A percentile compares a stretch with the other conserved stretches of the same genome.
Conservation (phyloP, 2,329 filamentous ascomycete genomes). For the Fusarium incarnatum region DNA sequence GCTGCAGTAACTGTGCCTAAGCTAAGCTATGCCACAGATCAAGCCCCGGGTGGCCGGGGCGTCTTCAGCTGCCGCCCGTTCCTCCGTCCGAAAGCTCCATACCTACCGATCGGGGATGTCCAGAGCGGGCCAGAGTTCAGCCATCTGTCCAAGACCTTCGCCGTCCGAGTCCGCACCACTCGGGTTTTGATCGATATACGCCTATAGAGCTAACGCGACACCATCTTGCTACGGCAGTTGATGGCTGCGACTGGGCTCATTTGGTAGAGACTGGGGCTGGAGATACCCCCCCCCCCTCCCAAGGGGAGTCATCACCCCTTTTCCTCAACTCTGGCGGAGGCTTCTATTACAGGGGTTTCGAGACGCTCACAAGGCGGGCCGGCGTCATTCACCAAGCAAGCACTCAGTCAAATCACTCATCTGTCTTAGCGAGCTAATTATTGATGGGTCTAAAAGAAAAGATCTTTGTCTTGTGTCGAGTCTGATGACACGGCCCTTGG, state of each 20-base stretch:
- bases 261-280: constrained; percentile 1
- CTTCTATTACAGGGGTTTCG: constrained; percentile 30
- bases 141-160: constrained; percentile 33
- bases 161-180: constrained; percentile 37
- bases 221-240: neutral
- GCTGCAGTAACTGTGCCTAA: constrained; percentile 29
- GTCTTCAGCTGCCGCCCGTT: constrained; percentile 42
- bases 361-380: constrained; percentile 35
- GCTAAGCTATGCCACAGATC: constrained; percentile 39
- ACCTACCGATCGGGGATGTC: constrained; percentile 47
- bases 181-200: constrained; percentile 20
- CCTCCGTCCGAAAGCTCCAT: constrained; percentile 46
- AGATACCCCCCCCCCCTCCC: constrained; percentile 37
- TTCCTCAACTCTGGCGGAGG: constrained; percentile 6
- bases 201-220: constrained; percentile 28
- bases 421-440: constrained; percentile 19
- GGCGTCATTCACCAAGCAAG: constrained; percentile 41
- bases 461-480: constrained; percentile 22
- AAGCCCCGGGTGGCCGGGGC: constrained; percentile 41
- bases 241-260: constrained; percentile 21
- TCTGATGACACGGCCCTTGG: constrained; percentile 27
- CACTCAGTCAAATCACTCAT: constrained; percentile 21
- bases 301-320: constrained; percentile 2
- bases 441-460: constrained; percentile 32
- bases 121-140: constrained; percentile 47